Evolutionary conservation across 2,329 filamentous ascomycete species (phyloP), one percentile per base, ranked within the genome.

Genomic region (Colletotrichum salicis): DNA sequence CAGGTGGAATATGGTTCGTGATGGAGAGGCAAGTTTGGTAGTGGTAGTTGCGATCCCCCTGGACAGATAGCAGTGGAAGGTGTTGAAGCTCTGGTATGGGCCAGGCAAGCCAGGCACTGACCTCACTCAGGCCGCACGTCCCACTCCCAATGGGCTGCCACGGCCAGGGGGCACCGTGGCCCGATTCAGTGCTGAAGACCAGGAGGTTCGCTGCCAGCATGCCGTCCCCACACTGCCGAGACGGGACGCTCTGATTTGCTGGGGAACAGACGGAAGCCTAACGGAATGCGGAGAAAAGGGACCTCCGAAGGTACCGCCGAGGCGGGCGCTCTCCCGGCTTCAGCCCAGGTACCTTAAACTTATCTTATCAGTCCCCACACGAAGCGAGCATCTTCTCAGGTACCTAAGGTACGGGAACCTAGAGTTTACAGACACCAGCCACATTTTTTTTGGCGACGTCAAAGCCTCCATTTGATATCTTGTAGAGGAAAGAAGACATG

Each of bases 51-150:
- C 65, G 69, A 71, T 64, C 64, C 65, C 69, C 59, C 59, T 71
- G 69, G 69, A 64, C 65, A 71, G 65, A 59, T 71, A 35, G 52
- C 54, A 69, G 54, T 45, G 41, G 19, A 63, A 69, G 58, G 64
- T 68, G 66, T 33, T 52, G 59, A 69, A 71, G 69, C 69, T 48
- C 41, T 69, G 69, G 64, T 71, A 65, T 71, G 69, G 65, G 58
- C 65, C 65, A 68, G 64, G 65, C 69, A 71, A 22, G 19, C 41
- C 41, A 48, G 41, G 15, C 37, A 41, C 69, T 71, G 69, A 69
- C 65, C 65, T 71, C 69, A 71, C 67, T 65, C 27, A 62, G 45
- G 41, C 29, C n/a, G 59, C 59, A 67, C 58, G 69, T 37, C 58
- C 64, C 69, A 66, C 64, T 71, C 37, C 41, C 41, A 61, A 70